These are phyloP conservation scores for Cytospora leucostoma DNA, from an alignment of 2,329 filamentous ascomycete species.

Conservation along the genomic window DNA sequence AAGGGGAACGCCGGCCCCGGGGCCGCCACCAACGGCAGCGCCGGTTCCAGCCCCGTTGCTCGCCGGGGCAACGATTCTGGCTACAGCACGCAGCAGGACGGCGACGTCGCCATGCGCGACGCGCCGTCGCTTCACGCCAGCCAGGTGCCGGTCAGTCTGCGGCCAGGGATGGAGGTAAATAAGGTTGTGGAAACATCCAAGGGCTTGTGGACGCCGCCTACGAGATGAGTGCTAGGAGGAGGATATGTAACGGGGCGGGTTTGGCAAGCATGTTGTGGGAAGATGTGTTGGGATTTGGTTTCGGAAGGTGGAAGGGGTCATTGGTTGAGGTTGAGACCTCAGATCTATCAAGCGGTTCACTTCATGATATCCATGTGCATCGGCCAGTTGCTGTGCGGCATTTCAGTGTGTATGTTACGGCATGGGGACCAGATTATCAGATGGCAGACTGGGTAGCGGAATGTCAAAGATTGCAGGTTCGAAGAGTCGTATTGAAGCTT, in stretches of 20 bases:
- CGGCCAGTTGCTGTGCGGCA: slow-evolving; percentile 16
- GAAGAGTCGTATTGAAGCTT: not conserved
- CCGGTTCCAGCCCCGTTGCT: slow-evolving; percentile 43
- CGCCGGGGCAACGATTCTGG: slow-evolving; percentile 46
- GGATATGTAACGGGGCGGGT: not conserved
- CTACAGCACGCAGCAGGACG: slow-evolving; percentile 46
- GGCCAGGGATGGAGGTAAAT: slow-evolving; percentile 57
- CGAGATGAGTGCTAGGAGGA: slow-evolving; percentile 12
- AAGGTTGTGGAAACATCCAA: slow-evolving; percentile 64
- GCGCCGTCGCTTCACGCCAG: slow-evolving; percentile 34
- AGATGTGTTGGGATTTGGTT: not conserved
- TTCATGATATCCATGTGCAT: slow-evolving; percentile 27
- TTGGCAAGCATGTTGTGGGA: not conserved
- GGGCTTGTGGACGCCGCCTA: slow-evolving; percentile 56
- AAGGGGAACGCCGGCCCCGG: slow-evolving; percentile 36
- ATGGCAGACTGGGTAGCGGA: not conserved
- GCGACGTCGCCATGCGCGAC: slow-evolving; percentile 53
- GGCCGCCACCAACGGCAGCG: slow-evolving; percentile 1
- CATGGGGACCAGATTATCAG: slow-evolving; percentile 6
- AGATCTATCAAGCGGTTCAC: slow-evolving; percentile 15
- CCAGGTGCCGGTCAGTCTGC: slow-evolving; percentile 52
- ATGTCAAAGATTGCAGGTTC: not conserved
- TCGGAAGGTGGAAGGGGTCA: not conserved
- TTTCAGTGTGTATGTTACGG: slow-evolving; percentile 19
- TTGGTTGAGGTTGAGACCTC: not conserved